Evolutionary conservation across 2,329 filamentous ascomycete species (phyloP).

Genomic region (Pseudogymnoascus pannorum): DNA sequence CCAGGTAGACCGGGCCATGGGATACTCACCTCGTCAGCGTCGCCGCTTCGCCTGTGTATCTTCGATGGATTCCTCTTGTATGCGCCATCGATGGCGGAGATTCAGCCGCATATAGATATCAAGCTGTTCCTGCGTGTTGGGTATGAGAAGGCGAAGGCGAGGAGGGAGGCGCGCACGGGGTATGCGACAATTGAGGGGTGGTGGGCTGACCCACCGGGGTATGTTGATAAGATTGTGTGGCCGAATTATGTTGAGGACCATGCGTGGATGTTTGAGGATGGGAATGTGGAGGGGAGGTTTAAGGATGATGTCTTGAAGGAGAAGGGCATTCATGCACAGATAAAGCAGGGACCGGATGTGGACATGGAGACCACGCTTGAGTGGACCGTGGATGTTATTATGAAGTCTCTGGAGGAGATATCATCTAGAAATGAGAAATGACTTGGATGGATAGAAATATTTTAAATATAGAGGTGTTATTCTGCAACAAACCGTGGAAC

Average conservation of each 20-base stretch:
- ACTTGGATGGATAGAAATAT: not conserved
- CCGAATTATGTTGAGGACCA: constrained; percentile 84
- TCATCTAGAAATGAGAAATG: not conserved
- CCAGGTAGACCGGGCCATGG: constrained; percentile 38
- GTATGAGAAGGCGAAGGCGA: constrained; percentile 53
- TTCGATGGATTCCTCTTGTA: constrained; percentile 88
- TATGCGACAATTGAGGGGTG: constrained; percentile 84
- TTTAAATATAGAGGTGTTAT: not conserved
- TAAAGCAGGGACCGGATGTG: constrained; percentile 39
- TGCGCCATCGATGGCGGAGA: constrained; percentile 42
- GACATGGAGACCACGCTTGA: constrained; percentile 55
- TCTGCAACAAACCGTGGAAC: not conserved
- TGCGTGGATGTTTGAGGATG: constrained; percentile 66
- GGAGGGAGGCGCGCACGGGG: constrained; percentile 62
- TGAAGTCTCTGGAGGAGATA: constrained; percentile 32
- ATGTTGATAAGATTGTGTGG: constrained; percentile 93
- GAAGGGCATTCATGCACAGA: constrained; percentile 43
- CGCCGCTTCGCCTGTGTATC: constrained; percentile 49
- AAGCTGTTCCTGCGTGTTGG: constrained; percentile 71
- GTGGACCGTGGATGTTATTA: constrained; percentile 61
- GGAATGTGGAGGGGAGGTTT: constrained; percentile 52
- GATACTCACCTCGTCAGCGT: constrained; percentile 21
- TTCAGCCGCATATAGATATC: constrained; percentile 60
- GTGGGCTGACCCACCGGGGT: constrained; percentile 90
- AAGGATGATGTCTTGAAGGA: constrained; percentile 38